Evolutionary conservation across 2,329 filamentous ascomycete species (phyloP).

Genomic region (Hysterium pulicare): DNA sequence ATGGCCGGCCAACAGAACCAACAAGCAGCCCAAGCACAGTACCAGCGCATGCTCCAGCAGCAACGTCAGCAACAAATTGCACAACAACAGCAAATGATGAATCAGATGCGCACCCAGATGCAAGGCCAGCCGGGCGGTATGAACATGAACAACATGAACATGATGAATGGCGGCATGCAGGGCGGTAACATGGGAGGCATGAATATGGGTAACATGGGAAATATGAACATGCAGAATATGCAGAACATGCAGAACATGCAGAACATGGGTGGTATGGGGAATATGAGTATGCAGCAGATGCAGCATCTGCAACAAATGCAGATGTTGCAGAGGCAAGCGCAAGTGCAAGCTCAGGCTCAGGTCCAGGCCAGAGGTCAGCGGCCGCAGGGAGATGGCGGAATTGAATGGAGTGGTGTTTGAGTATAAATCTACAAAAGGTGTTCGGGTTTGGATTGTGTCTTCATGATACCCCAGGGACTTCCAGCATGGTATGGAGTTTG

Average conservation of each 20-base stretch:
- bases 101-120: conserved; percentile 24
- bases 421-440: neutral
- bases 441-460: neutral
- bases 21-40: conserved; percentile 22
- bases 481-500: too few species aligned
- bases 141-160: conserved; percentile 10
- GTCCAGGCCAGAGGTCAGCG: conserved; percentile 16
- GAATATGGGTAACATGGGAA: conserved; percentile 3
- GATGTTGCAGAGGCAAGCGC: conserved; percentile 28
- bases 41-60: conserved; percentile 9
- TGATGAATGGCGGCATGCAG: conserved; percentile 8
- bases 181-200: conserved; percentile 11
- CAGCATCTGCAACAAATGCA: conserved; percentile 19
- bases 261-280: conserved; percentile 21
- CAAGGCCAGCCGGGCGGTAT: conserved; percentile 24
- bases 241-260: conserved; percentile 6
- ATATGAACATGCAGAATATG: conserved; percentile 9
- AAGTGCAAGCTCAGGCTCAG: conserved; percentile 20
- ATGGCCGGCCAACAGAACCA: conserved; percentile 12
- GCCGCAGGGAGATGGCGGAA: conserved; percentile 9
- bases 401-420: conserved; percentile 13
- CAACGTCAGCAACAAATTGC: conserved; percentile 19
- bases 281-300: conserved; percentile 27
- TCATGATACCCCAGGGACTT: neutral
- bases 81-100: conserved; percentile 11